Conservation (phyloP, 495 filamentous ascomycete genomes). For the Podospora conica region DNA sequence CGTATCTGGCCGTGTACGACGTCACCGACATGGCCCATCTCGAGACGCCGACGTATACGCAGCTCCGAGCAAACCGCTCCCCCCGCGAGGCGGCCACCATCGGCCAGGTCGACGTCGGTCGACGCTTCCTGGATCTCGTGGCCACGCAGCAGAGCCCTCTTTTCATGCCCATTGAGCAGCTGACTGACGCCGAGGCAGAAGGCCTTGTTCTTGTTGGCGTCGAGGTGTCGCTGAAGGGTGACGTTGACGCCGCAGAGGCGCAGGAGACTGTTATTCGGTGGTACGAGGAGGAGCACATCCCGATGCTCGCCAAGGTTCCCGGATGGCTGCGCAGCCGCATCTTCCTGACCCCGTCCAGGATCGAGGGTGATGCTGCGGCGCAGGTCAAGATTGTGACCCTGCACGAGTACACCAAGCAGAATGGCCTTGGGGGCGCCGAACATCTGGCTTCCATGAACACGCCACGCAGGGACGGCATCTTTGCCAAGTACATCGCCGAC, state of each 20-base stretch:
- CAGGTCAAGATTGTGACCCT: constrained; percentile 53
- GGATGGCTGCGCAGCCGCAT: constrained; percentile 69
- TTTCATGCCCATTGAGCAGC: constrained; percentile 54
- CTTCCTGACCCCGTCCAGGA: constrained; percentile 46
- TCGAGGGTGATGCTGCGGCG: constrained; percentile 43
- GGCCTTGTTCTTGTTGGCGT: constrained; percentile 59
- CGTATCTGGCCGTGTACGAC: constrained; percentile 76
- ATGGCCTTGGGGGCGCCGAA: constrained; percentile 58
- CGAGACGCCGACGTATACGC: constrained; percentile 59
- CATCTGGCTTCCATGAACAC: constrained; percentile 56
- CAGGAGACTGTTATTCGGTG: constrained; percentile 56
- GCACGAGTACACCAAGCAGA: constrained; percentile 62
- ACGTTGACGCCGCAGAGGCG: constrained; percentile 45
- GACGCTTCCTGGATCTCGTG: constrained; percentile 61
- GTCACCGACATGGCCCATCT: constrained; percentile 66
- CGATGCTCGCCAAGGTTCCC: constrained; percentile 62
- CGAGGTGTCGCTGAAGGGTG: constrained; percentile 48
- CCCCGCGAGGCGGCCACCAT: constrained; percentile 69
- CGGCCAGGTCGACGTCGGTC: constrained; percentile 64
- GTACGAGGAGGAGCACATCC: constrained; percentile 67
- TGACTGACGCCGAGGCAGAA: constrained; percentile 52
- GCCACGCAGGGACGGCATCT: constrained; percentile 50
- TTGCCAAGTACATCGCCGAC: constrained; percentile 48
- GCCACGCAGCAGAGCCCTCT: constrained; percentile 44
- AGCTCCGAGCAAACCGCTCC: constrained; percentile 62